These are phyloP conservation scores for Yamadazyma nakazawae DNA, from an alignment of 805 yeast genomes.

Conservation along the genomic window DNA sequence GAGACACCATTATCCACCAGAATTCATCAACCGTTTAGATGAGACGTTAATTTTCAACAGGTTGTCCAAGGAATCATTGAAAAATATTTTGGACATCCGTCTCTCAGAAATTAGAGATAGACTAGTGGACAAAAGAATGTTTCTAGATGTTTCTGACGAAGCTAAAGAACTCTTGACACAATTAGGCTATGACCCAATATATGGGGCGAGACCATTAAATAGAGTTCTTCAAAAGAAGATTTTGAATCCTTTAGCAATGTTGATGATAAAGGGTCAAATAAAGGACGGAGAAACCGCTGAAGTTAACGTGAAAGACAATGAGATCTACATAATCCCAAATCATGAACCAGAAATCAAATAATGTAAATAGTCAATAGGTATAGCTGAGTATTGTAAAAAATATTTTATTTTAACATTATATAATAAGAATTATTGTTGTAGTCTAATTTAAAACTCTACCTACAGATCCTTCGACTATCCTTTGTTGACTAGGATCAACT, in stretches of 20 bases:
- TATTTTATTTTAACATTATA: not conserved
- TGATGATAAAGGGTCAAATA: slow-evolving; percentile 76
- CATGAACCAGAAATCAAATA: slow-evolving; percentile 16
- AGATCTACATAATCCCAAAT: slow-evolving; percentile 30
- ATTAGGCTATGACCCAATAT: slow-evolving; percentile 84
- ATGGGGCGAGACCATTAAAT: slow-evolving; percentile 96
- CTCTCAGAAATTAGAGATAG: slow-evolving; percentile 78
- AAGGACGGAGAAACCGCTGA: slow-evolving; percentile 34
- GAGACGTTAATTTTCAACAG: slow-evolving; percentile 93
- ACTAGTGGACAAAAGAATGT: slow-evolving; percentile 73
- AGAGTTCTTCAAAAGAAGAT: slow-evolving; percentile 78
- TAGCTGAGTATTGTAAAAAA: not conserved
- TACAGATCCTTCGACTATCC: slow-evolving; percentile 45
- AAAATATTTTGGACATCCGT: slow-evolving; percentile 82
- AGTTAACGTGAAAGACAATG: slow-evolving; percentile 24
- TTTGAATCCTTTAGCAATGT: slow-evolving; percentile 85
- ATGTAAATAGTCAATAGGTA: not conserved
- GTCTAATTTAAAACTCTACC: slow-evolving; percentile 42
- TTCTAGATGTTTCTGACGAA: slow-evolving; percentile 47
- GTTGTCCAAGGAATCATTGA: slow-evolving; percentile 69
- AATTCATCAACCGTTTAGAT: slow-evolving; percentile 90
- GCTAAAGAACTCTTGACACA: slow-evolving; percentile 80
- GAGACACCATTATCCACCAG: slow-evolving; percentile 82
- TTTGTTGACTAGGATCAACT: slow-evolving; percentile 48
- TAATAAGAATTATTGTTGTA: not conserved